Base-by-base conservation (phyloP, 345 rosid species). In the Populus deltoides region DNA sequence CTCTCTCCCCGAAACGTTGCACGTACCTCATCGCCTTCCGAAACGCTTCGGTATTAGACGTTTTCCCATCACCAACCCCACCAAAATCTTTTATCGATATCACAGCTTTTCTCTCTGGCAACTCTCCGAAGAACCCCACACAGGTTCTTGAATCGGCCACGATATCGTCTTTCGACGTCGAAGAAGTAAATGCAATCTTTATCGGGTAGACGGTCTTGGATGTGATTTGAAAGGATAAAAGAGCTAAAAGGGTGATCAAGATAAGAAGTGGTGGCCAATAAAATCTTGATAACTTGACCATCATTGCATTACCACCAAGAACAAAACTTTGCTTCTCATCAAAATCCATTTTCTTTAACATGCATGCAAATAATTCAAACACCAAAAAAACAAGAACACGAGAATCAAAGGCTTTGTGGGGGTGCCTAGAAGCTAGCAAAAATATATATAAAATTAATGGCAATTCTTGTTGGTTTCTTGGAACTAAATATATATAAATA, bases 41-140 rank as follows among this genome's bases (percentile, higher is more conserved):
- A 77, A 94, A 97, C 85, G 91, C 81, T 36, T 78, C 92, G 17
- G 99, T 94, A 71, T 97, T 94, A 8, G 90, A 91, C 51, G 92
- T 90, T 62, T 73, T 77, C 0, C 98, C 98, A 33, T 97, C 98
- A 10, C 97, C 97, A 11, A 94, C 91, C 3, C 98, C 99, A 2
- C 99, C 98, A 81, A 94, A 97, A 29, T 94, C 94, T 49, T 71
- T 75, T 18, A 97, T 78, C 73, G 97, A 94, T 93, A 88, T 85
- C n/a, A 86, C 93, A 65, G 85, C 81, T 82, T 83, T 85, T 13
- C 94, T 89, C 79, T 47, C 73, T 20, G 83, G 86, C 43, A 77
- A 59, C 39, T 36, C 55, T 8, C 79, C 77, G n/a, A 73, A 78
- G 79, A 86, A 78, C 38, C 83, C 84, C 49, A 57, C 76, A 29